Conservation (phyloP, 306 rosid species). For the Citrullus mucosospermus region DNA sequence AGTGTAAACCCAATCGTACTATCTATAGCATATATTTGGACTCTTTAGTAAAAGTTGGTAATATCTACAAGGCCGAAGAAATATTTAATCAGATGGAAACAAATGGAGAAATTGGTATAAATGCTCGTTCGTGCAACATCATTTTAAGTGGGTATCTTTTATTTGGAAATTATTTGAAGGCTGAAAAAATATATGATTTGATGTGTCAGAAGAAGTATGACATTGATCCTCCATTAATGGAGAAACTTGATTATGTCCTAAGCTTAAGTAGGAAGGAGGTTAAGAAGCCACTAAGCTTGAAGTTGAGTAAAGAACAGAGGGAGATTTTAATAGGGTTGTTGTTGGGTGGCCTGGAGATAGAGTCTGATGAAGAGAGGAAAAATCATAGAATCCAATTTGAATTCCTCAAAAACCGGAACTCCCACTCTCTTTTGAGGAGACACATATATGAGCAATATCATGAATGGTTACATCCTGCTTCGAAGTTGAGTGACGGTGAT, state of each 20-base stretch:
- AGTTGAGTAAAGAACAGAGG: conserved; percentile 75
- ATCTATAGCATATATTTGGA: conserved; percentile 64
- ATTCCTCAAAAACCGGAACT: conserved; percentile 35
- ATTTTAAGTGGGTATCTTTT: conserved; percentile 65
- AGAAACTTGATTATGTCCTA: conserved; percentile 58
- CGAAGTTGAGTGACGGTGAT: conserved; percentile 33
- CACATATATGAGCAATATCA: conserved; percentile 54
- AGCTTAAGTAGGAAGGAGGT: conserved; percentile 53
- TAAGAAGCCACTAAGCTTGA: conserved; percentile 46
- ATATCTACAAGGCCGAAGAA: conserved; percentile 61
- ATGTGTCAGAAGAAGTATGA: conserved; percentile 78
- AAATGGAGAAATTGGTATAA: conserved; percentile 45
- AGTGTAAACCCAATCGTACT: conserved; percentile 57
- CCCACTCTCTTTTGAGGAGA: conserved; percentile 45
- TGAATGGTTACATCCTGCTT: conserved; percentile 86
- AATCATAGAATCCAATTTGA: conserved; percentile 54
- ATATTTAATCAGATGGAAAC: conserved; percentile 47
- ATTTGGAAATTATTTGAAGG: conserved; percentile 49
- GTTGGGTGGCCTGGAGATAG: conserved; percentile 73
- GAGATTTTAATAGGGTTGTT: conserved; percentile 77
- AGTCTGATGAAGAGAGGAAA: conserved; percentile 59
- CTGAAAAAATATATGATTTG: conserved; percentile 56
- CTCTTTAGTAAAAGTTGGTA: conserved; percentile 69
- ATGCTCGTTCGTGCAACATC: conserved; percentile 70
- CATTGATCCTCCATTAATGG: conserved; percentile 45